Evolutionary conservation across 768 basidiomycete species (phyloP).

Genomic region (Pisolithus tinctorius): DNA sequence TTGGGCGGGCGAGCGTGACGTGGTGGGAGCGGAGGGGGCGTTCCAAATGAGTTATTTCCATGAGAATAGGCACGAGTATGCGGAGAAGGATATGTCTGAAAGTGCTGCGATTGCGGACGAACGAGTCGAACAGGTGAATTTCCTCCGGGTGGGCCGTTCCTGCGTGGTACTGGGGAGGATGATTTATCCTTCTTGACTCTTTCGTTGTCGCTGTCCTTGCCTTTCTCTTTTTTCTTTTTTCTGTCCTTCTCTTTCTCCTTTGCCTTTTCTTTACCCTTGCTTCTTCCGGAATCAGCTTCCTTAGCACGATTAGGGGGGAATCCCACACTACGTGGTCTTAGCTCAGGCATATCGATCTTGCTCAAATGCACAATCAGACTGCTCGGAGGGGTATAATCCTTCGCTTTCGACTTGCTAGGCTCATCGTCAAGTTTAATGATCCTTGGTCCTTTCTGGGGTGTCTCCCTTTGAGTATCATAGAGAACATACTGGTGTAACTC

Average conservation of each 20-base stretch:
- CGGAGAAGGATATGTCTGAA: background rate
- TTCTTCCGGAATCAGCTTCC: slow-evolving; percentile 21
- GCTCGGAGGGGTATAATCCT: slow-evolving; percentile 55
- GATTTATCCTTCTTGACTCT: background rate
- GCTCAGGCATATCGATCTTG: slow-evolving; percentile 84
- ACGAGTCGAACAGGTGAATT: background rate
- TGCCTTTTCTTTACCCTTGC: slow-evolving; percentile 28
- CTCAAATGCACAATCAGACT: slow-evolving; percentile 70
- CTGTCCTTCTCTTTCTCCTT: slow-evolving; percentile 37
- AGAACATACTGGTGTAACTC: slow-evolving; percentile 74
- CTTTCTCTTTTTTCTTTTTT: slow-evolving; percentile 1
- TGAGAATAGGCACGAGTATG: too few species aligned
- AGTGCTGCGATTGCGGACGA: slow-evolving; percentile 5
- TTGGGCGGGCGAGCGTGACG: background rate
- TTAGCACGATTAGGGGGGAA: slow-evolving; percentile 8
- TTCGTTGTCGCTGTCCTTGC: too few species aligned
- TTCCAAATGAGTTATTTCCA: background rate
- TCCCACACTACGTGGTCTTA: slow-evolving; percentile 40
- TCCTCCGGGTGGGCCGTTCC: background rate
- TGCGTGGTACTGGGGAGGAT: slow-evolving; percentile 2
- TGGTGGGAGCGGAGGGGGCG: background rate
- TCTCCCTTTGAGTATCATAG: slow-evolving; percentile 45
- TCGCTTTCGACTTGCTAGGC: slow-evolving; percentile 28
- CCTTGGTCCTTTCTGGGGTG: slow-evolving; percentile 46
- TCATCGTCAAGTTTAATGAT: slow-evolving; percentile 59